Percentiles rank a stretch among this genome's conserved stretches.
Evolutionary conservation across 192 early-diverging fungal species (phyloP).

Genomic region (Phlyctochytrium arcticum): DNA sequence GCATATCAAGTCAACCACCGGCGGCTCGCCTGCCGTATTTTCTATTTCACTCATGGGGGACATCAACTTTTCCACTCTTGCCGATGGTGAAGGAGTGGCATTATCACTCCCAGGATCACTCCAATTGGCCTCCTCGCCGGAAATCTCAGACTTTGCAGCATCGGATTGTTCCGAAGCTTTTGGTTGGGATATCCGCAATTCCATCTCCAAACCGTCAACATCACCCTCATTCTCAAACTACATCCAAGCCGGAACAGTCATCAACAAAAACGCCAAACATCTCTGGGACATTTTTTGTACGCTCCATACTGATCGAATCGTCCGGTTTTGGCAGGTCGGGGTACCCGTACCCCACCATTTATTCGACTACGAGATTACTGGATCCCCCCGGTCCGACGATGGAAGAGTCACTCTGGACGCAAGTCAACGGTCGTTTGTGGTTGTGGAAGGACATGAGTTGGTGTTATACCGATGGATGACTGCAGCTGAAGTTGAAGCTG

Average conservation of each 20-base stretch:
- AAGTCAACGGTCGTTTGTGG: neutral
- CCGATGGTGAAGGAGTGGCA: too few species aligned
- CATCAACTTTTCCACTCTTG: too few species aligned
- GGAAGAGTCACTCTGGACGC: neutral
- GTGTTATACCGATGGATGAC: neutral
- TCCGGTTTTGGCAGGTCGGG: constrained; percentile 16
- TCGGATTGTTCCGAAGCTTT: constrained; percentile 13
- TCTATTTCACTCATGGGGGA: too few species aligned
- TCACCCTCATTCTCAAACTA: too few species aligned
- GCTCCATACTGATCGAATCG: neutral
- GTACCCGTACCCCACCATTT: constrained; percentile 1
- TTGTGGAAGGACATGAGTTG: neutral
- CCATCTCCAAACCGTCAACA: neutral
- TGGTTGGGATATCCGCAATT: constrained; percentile 17
- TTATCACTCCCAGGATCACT: too few species aligned
- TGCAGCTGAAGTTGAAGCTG: neutral
- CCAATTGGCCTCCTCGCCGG: neutral
- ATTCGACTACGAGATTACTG: neutral
- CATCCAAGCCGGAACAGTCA: constrained; percentile 6
- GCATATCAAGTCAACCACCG: too few species aligned
- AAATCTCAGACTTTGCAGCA: neutral
- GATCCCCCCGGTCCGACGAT: neutral
- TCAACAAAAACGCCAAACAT: constrained; percentile 12
- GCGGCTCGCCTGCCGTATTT: too few species aligned
- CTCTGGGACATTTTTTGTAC: constrained; percentile 21